phyloP scores from a whole-genome alignment of 768 basidiomycete species.

The Calocera viscosa region DNA sequence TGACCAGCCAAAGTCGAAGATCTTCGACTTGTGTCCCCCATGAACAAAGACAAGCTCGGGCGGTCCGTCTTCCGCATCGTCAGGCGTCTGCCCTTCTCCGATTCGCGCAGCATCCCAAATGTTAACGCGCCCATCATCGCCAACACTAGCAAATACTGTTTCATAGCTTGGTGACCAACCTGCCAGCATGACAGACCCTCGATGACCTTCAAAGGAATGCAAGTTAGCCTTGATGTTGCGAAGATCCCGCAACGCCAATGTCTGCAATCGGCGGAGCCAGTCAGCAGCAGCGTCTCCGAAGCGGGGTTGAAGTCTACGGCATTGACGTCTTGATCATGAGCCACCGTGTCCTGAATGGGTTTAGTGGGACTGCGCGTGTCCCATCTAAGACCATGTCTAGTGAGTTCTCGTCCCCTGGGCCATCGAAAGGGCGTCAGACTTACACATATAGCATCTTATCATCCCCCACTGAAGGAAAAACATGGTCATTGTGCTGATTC shows the following conservation, averaged over 20 bases:
- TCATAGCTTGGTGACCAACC: conserved; percentile 91
- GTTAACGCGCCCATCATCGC: conserved; percentile 84
- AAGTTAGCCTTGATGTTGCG: conserved; percentile 54
- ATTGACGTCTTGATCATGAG: conserved; percentile 84
- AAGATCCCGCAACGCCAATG: conserved; percentile 76
- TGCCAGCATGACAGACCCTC: conserved; percentile 86
- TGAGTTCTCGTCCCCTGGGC: too few relatives aligned
- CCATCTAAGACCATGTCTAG: too few relatives aligned
- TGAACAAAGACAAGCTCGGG: conserved; percentile 94
- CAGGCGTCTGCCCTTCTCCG: conserved; percentile 91
- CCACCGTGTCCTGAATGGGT: conserved; percentile 60
- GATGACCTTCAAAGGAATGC: conserved; percentile 86
- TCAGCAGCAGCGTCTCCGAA: conserved; percentile 64
- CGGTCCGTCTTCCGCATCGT: conserved; percentile 96
- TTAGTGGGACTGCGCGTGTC: conserved; percentile 68
- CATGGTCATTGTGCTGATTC: conserved; percentile 67
- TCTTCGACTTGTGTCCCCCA: conserved; percentile 82
- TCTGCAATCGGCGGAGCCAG: conserved; percentile 94
- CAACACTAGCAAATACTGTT: conserved; percentile 88
- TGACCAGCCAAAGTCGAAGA: conserved; percentile 95
- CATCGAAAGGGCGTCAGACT: conserved; percentile 13
- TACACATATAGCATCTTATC: conserved; percentile 50
- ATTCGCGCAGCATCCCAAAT: conserved; percentile 89
- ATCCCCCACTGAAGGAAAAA: conserved; percentile 92
- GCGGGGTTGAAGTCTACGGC: conserved; percentile 83